Evolutionary conservation across 2,329 filamentous ascomycete genomes (phyloP).

Genomic region (Fusarium brevicatenulatum): DNA sequence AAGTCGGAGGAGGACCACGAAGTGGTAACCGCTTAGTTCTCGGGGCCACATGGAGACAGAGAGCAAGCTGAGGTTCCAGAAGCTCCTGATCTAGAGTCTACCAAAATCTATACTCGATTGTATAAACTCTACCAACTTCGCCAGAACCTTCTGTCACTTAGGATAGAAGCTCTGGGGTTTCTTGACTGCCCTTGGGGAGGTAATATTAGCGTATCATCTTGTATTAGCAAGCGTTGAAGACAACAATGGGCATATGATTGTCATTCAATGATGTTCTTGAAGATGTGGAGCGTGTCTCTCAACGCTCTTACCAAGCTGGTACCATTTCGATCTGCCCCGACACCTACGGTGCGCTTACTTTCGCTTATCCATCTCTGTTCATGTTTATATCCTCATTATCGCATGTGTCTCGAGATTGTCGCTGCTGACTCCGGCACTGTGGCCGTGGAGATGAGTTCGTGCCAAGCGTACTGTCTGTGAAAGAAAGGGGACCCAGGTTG

Average conservation of each 20-base stretch:
- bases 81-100: background rate
- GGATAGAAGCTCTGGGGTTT: background rate
- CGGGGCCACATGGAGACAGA: background rate
- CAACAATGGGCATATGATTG: background rate
- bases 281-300: background rate
- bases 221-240: background rate
- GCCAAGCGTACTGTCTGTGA: background rate
- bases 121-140: background rate
- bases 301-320: background rate
- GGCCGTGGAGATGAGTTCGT: background rate
- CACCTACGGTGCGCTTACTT: background rate
- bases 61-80: background rate
- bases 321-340: background rate
- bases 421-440: background rate
- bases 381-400: background rate
- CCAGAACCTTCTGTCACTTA: background rate
- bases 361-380: background rate
- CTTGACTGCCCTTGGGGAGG: background rate
- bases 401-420: background rate
- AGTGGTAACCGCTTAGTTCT: background rate
- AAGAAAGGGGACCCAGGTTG: background rate
- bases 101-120: background rate
- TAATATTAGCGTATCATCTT: background rate
- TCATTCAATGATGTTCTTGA: background rate
- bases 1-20: conserved; percentile 25